A percentile compares a stretch with the other conserved stretches of the same genome.
Evolutionary conservation across 768 basidiomycete genomes (phyloP).

Genomic region (Crucibulum laeve): DNA sequence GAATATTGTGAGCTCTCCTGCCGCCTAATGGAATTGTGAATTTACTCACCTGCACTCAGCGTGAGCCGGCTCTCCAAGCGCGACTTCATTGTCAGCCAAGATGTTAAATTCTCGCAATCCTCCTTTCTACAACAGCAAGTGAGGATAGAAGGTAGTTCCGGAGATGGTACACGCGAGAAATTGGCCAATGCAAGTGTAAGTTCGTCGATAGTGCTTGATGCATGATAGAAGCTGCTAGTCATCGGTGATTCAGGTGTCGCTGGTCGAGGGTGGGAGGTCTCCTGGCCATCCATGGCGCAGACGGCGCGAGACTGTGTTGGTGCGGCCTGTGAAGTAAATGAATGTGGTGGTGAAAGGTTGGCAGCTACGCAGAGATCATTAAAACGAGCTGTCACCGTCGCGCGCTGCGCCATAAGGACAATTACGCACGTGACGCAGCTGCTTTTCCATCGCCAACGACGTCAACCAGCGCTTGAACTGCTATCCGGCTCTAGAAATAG

Average conservation of each 20-base stretch:
- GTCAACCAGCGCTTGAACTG: too few species aligned
- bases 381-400: not conserved
- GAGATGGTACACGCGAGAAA: slow-evolving; percentile 72
- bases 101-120: slow-evolving; percentile 59
- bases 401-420: not conserved
- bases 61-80: slow-evolving; percentile 74
- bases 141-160: slow-evolving; percentile 50
- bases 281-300: slow-evolving; percentile 12
- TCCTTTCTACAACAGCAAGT: slow-evolving; percentile 65
- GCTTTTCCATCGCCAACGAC: too few species aligned
- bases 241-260: slow-evolving; percentile 47
- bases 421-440: not conserved
- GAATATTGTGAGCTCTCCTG: not conserved
- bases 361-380: not conserved
- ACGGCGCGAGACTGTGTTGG: too few species aligned
- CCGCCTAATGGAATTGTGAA: slow-evolving; percentile 4
- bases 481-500: too few species aligned
- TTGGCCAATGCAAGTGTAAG: slow-evolving; percentile 68
- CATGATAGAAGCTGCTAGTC: slow-evolving; percentile 45
- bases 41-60: slow-evolving; percentile 76
- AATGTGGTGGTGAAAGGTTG: not conserved
- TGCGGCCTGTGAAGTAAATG: not conserved
- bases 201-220: slow-evolving; percentile 70
- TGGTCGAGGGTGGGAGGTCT: slow-evolving; percentile 25
- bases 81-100: slow-evolving; percentile 62